These are phyloP conservation scores for Mortierella sp. DNA, from an alignment of 371 early-diverging fungal species.

Conservation along the genomic window DNA sequence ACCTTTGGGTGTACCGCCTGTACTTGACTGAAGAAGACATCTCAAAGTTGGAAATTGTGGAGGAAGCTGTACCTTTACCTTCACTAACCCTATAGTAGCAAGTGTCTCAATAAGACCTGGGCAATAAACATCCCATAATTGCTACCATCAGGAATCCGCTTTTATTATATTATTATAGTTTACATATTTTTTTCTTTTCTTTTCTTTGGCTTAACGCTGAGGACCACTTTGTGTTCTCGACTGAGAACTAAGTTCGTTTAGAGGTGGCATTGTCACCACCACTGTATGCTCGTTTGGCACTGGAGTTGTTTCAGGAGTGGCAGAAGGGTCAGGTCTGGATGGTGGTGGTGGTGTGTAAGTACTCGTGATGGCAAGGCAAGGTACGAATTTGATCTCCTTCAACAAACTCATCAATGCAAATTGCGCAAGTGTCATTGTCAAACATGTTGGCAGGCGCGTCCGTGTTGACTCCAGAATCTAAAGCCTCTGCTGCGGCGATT, in stretches of 20 bases:
- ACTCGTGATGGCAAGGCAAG: conserved; percentile 85
- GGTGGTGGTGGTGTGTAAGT: conserved; percentile 27
- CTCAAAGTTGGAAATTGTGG: conserved; percentile 2
- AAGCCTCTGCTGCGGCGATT: conserved; percentile 18
- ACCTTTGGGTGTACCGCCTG: conserved; percentile 18
- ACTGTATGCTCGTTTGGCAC: not conserved
- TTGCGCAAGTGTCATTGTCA: conserved; percentile 69
- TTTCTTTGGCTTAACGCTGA: not conserved
- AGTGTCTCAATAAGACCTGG: not conserved
- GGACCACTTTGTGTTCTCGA: not conserved
- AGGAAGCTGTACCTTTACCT: conserved; percentile 25
- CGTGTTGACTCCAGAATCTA: not conserved
- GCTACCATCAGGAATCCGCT: not conserved
- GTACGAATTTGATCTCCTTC: conserved; percentile 72
- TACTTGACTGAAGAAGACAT: conserved; percentile 30
- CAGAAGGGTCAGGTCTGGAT: not conserved
- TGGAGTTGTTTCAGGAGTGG: not conserved
- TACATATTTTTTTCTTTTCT: not conserved
- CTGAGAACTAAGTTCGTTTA: not conserved
- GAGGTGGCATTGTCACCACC: not conserved
- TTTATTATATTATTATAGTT: not conserved
- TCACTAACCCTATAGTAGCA: not conserved
- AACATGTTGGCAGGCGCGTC: not conserved
- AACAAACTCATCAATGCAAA: conserved; percentile 80
- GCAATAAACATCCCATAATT: not conserved